Conservation (phyloP, 2,329 filamentous ascomycete species). For the Calonectria ilicicola region DNA sequence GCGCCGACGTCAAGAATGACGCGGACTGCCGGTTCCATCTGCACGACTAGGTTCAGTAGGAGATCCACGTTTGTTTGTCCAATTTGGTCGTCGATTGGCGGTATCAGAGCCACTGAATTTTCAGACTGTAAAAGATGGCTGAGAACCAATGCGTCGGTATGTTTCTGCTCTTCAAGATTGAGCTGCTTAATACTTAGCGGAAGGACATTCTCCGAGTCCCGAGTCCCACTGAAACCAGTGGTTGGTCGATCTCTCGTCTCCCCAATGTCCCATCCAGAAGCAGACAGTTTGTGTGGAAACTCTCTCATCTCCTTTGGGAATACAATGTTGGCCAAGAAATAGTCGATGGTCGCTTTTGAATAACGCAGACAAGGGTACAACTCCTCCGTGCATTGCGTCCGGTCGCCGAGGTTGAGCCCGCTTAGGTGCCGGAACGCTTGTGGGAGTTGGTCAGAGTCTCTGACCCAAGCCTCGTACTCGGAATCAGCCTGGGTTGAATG, state of each 20-base stretch:
- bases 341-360: conserved; percentile 70
- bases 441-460: conserved; percentile 48
- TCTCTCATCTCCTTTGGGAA: conserved; percentile 73
- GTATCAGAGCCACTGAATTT: conserved; percentile 51
- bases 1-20: conserved; percentile 81
- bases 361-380: conserved; percentile 67
- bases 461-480: conserved; percentile 65
- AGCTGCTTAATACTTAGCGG: conserved; percentile 68
- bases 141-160: conserved; percentile 77
- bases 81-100: neutral
- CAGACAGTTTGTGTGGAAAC: conserved; percentile 71
- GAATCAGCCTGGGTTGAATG: conserved; percentile 62
- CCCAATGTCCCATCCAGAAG: conserved; percentile 76
- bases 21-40: conserved; percentile 53
- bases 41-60: conserved; percentile 57
- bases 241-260: conserved; percentile 59
- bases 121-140: conserved; percentile 66
- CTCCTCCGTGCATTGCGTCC: conserved; percentile 54
- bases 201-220: conserved; percentile 69
- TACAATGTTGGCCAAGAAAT: conserved; percentile 68
- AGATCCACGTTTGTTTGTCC: conserved; percentile 43
- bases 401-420: conserved; percentile 71
- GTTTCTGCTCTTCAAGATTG: conserved; percentile 64
- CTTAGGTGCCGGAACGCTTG: conserved; percentile 53
- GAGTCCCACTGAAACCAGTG: conserved; percentile 78